Conservation (phyloP, 1,284 basidiomycete genomes). For the Rhodotorula sp. region DNA sequence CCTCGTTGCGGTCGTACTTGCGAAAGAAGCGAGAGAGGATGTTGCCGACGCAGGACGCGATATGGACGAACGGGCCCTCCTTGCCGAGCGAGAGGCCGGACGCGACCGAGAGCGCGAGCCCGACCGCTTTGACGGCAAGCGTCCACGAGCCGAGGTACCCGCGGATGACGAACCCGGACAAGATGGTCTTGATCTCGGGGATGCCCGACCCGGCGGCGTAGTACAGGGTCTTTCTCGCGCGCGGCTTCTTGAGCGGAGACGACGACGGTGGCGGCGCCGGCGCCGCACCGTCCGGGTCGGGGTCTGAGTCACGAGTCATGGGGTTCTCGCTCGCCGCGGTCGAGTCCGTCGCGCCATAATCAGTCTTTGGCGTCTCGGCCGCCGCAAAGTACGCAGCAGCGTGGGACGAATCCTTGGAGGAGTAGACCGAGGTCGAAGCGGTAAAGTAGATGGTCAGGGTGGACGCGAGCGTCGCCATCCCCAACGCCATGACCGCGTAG, state of each 20-base stretch:
- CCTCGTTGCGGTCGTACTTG: conserved; percentile 61
- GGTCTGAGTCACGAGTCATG: not conserved
- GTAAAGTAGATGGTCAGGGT: conserved; percentile 82
- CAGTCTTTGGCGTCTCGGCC: not conserved
- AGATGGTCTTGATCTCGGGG: conserved; percentile 93
- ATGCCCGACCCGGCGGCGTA: conserved; percentile 88
- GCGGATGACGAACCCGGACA: conserved; percentile 74
- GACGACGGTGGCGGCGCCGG: not conserved
- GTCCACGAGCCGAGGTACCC: conserved; percentile 91
- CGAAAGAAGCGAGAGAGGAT: conserved; percentile 81
- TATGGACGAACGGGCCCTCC: conserved; percentile 95
- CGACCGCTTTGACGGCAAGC: conserved; percentile 77
- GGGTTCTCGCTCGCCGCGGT: not conserved
- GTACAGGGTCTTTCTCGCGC: conserved; percentile 20
- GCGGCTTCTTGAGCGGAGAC: not conserved
- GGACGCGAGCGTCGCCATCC: conserved; percentile 68
- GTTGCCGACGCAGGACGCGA: conserved; percentile 90
- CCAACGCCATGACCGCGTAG: conserved; percentile 65
- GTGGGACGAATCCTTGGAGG: conserved; percentile 67
- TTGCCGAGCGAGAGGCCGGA: conserved; percentile 85
- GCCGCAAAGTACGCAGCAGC: not conserved
- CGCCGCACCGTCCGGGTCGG: not conserved
- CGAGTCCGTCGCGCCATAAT: conserved; percentile 7
- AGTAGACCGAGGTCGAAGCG: conserved; percentile 79
- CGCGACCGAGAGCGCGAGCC: conserved; percentile 83